These are phyloP conservation scores for Postia placenta DNA, from an alignment of 768 basidiomycete species.

Conservation along the genomic window DNA sequence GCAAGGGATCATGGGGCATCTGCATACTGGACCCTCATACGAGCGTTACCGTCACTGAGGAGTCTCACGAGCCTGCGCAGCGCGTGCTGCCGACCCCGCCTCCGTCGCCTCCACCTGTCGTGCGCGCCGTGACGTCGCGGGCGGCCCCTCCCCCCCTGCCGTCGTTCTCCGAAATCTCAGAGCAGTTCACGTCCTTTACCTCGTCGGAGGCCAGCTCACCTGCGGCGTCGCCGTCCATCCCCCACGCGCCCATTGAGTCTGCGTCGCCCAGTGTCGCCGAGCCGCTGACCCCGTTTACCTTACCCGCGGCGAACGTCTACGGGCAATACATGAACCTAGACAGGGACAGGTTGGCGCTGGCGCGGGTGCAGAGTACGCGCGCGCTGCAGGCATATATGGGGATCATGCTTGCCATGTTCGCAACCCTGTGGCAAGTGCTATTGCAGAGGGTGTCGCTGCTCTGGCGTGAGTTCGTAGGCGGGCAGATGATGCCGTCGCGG, in stretches of 20 bases:
- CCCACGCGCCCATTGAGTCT: background rate
- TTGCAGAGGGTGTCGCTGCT: background rate
- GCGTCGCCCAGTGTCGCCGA: background rate
- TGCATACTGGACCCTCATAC: background rate
- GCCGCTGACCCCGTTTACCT: background rate
- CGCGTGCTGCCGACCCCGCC: constrained; percentile 7
- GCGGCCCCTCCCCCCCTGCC: background rate
- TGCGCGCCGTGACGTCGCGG: background rate
- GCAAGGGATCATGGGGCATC: background rate
- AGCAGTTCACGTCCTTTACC: background rate
- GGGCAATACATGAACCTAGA: background rate
- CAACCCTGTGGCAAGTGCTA: constrained; percentile 2
- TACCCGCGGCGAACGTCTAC: background rate
- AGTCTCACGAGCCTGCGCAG: background rate
- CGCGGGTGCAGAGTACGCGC: background rate
- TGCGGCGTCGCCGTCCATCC: background rate
- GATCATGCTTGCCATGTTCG: background rate
- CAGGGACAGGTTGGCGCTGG: background rate
- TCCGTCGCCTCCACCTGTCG: constrained; percentile 4
- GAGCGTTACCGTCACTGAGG: background rate
- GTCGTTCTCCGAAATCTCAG: background rate
- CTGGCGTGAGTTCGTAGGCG: background rate
- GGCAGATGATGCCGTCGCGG: background rate
- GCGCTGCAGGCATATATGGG: background rate
- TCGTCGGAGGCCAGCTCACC: background rate